Base-by-base conservation (phyloP, 1,139 yeast genomes). In the Zygoascus sp. region DNA sequence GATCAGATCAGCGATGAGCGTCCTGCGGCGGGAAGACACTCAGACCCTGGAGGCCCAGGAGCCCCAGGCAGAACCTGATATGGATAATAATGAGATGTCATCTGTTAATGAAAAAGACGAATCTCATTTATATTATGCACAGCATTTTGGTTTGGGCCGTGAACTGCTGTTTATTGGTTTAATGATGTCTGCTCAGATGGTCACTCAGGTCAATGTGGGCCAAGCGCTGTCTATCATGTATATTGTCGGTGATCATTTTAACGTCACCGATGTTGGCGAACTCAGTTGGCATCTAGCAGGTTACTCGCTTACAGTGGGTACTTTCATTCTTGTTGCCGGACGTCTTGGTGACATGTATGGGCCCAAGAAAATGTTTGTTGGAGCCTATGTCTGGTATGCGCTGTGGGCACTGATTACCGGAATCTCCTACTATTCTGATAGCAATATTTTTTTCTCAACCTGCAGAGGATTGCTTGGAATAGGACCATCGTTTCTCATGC, bases 281-380 rank as follows among this genome's bases (percentile, higher is more conserved):
- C 66, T 70, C 11, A 69, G 79, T 4, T 81, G 87, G 86, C 77
- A 76, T 59, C 66, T 80, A 3, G 82, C 84, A 0, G 69, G 81
- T 0, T 80, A 69, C 55, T 73, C 82, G 1, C 64, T 80, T 42
- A 76, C 84, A 0, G 79, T 76, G 11, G 86, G 86, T 9, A 77
- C 86, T 0, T 77, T 81, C 50, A 80, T 81, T 48, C 62, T 81
- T 28, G 65, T 76, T 2, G 74, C 81, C 1, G 88, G 88, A 9
- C 71, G 81, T 42, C 57, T 80, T 19, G 87, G 87, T n/a, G 87
- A 81, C 58, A 61, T 79, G 53, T 72, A 69, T 55, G 88, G 87
- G 3, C 79, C 79, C 56, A 79, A 79, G 54, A 59, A 49, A 32
- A 55, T 79, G 48, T 75, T 71, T 55, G 46, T 79, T 1, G 47